A percentile compares a stretch with the other conserved stretches of the same genome.
phyloP scores from a whole-genome alignment of 176 grass and related monocot genomes.

The Tillandsia leiboldiana region DNA sequence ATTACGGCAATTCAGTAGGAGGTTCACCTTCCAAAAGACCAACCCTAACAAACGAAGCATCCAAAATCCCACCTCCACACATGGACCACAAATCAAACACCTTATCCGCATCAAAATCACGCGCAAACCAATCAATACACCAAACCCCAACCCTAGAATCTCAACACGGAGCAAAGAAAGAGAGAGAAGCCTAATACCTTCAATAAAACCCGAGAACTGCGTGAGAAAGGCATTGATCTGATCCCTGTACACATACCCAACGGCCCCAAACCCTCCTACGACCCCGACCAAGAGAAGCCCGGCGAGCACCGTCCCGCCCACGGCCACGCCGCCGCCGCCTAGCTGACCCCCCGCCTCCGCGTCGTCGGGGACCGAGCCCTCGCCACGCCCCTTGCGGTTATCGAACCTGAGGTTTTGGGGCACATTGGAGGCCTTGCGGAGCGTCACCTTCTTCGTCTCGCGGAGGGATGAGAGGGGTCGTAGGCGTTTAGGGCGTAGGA shows the following conservation, averaged over 20 bases:
- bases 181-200: slow-evolving; percentile 45
- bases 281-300: slow-evolving; percentile 67
- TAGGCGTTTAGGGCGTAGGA: slow-evolving; percentile 14
- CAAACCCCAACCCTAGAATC: neutral
- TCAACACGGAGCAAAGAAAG: neutral
- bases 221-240: slow-evolving; percentile 89
- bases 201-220: slow-evolving; percentile 87
- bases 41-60: neutral
- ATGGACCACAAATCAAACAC: neutral
- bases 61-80: neutral
- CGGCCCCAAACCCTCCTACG: slow-evolving; percentile 81
- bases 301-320: slow-evolving; percentile 74
- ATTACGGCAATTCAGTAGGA: neutral
- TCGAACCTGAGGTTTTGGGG: slow-evolving; percentile 57
- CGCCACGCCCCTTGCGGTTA: slow-evolving; percentile 17
- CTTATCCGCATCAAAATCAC: neutral
- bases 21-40: neutral
- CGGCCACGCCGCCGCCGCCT: slow-evolving; percentile 13
- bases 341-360: slow-evolving; percentile 16
- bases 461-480: slow-evolving; percentile 59
- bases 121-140: neutral
- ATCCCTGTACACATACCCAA: slow-evolving; percentile 87
- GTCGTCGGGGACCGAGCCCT: slow-evolving; percentile 5
- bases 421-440: slow-evolving; percentile 68
- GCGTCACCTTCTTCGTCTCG: slow-evolving; percentile 67